These are phyloP conservation scores for Penicillium frequentans DNA, from an alignment of 2,329 filamentous ascomycete species.

Conservation along the genomic window DNA sequence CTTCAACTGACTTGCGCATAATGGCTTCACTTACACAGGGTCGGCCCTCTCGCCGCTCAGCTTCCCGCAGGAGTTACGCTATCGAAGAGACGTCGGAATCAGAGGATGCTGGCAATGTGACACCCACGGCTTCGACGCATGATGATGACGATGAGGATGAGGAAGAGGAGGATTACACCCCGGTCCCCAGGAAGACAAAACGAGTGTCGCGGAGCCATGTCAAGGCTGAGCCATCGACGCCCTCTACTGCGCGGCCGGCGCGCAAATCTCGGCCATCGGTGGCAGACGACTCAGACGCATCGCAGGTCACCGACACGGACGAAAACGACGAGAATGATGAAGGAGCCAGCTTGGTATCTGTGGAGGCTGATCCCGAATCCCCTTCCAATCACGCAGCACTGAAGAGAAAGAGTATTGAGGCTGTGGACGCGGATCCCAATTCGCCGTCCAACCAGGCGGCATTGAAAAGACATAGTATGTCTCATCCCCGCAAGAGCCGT, in stretches of 20 bases:
- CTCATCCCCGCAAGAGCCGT: constrained; percentile 41
- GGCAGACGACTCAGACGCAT: constrained; percentile 57
- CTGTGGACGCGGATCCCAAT: constrained; percentile 47
- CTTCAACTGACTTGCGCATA: constrained; percentile 19
- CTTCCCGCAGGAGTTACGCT: constrained; percentile 69
- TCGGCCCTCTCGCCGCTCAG: constrained; percentile 60
- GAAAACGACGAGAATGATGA: constrained; percentile 36
- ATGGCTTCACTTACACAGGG: constrained; percentile 45
- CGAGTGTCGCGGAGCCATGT: constrained; percentile 59
- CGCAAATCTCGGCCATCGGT: constrained; percentile 46
- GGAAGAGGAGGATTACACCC: constrained; percentile 78
- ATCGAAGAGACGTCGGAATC: constrained; percentile 79
- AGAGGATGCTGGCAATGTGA: constrained; percentile 56
- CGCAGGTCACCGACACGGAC: constrained; percentile 58
- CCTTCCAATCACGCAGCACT: constrained; percentile 52
- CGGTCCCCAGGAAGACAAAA: constrained; percentile 62
- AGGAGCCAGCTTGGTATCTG: constrained; percentile 31
- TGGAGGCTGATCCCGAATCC: constrained; percentile 51
- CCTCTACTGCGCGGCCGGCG: constrained; percentile 30
- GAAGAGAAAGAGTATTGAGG: constrained; percentile 31
- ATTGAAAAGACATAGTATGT: constrained; percentile 67
- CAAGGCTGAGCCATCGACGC: constrained; percentile 51
- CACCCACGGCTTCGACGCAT: constrained; percentile 41
- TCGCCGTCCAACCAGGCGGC: constrained; percentile 61
- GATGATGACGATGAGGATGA: constrained; percentile 59